These are phyloP conservation scores for Cyclocybe aegerita DNA, from an alignment of 768 basidiomycete species.

Conservation along the genomic window DNA sequence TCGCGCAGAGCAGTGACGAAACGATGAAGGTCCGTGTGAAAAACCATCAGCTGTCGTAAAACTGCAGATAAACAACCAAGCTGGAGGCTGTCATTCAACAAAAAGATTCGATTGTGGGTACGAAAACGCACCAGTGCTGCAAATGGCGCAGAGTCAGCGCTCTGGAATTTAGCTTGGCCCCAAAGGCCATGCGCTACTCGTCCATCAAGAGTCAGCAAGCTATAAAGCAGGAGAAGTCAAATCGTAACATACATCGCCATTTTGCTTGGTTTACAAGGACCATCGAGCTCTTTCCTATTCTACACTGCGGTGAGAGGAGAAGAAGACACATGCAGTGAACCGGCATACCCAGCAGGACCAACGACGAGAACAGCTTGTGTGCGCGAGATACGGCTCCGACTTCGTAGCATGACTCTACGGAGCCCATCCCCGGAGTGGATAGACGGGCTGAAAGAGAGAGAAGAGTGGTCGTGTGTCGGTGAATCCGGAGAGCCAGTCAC, in stretches of 20 bases:
- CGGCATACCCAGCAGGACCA: conserved; percentile 60
- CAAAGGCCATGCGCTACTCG: conserved; percentile 62
- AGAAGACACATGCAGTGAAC: neutral
- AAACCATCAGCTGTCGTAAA: conserved; percentile 72
- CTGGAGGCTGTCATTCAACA: conserved; percentile 28
- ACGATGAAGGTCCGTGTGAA: conserved; percentile 65
- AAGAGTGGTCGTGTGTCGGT: conserved; percentile 21
- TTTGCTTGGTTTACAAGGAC: conserved; percentile 69
- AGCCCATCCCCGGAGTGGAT: conserved; percentile 40
- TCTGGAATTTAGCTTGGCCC: conserved; percentile 77
- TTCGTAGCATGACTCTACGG: conserved; percentile 42
- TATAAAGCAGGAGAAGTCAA: neutral
- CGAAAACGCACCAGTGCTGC: conserved; percentile 50
- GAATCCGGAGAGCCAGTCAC: conserved; percentile 19
- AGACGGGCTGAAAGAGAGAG: conserved; percentile 32
- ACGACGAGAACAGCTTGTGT: conserved; percentile 62
- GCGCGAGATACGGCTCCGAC: conserved; percentile 40
- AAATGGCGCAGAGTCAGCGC: conserved; percentile 65
- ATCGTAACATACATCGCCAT: conserved; percentile 54
- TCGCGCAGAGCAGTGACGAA: conserved; percentile 61
- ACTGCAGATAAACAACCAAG: conserved; percentile 69
- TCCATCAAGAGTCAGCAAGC: conserved; percentile 1
- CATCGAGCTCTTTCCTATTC: conserved; percentile 77
- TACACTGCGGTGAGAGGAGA: conserved; percentile 8
- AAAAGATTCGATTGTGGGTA: neutral